Conservation (phyloP, 331 rosid species). For the Saraca asoca region DNA sequence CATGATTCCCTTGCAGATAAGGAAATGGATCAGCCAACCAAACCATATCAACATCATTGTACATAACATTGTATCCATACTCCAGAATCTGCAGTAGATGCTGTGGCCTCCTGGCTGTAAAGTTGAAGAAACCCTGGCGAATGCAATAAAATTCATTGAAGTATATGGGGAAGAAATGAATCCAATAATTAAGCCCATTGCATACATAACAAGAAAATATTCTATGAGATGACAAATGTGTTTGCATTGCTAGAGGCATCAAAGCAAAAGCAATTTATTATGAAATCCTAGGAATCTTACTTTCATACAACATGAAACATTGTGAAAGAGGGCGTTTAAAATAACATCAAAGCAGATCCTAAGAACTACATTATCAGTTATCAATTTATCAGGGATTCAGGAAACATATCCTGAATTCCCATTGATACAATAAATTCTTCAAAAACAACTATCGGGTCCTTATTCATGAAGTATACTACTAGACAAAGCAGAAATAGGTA, state of each 20-base stretch:
- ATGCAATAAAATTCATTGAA: conserved; percentile 32
- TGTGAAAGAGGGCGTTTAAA: too few species aligned
- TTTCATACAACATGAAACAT: too few species aligned
- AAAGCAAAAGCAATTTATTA: too few species aligned
- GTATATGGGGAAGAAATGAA: conserved; percentile 4
- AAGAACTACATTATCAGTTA: too few species aligned
- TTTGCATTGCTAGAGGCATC: too few species aligned
- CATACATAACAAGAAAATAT: too few species aligned
- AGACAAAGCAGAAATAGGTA: neutral
- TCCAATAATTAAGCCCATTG: neutral
- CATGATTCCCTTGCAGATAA: conserved; percentile 76
- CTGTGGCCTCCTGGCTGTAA: conserved; percentile 89
- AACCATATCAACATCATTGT: conserved; percentile 98
- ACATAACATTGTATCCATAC: conserved; percentile 93
- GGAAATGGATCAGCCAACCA: conserved; percentile 96
- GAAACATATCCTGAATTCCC: neutral
- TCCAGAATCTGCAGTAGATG: conserved; percentile 88
- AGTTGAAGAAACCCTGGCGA: conserved; percentile 88
- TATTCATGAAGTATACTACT: neutral
- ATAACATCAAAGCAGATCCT: too few species aligned
- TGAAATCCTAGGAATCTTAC: too few species aligned
- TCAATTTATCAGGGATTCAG: neutral
- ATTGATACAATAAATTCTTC: too few species aligned
- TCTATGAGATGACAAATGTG: neutral
- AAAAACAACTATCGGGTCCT: neutral